Evolutionary conservation across 805 yeast species (phyloP), one percentile per base, ranked within the genome.

Genomic region (Komagataella ulmi): DNA sequence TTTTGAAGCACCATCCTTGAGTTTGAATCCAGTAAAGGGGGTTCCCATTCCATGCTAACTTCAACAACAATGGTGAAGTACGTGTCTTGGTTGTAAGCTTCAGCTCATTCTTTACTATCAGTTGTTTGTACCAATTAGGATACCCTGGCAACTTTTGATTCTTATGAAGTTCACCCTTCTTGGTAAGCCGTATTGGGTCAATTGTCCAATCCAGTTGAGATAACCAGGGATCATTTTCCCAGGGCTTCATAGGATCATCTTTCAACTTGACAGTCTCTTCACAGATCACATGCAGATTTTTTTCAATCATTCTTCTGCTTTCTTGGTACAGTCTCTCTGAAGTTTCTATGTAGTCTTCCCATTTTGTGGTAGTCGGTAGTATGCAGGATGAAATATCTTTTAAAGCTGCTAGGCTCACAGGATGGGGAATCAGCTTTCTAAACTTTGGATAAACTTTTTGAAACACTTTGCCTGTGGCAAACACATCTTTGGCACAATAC

Each of bases 381-480:
- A 90, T 78, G 47, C 86, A 77, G 18, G 83, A 74, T 7, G 89
- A 81, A 60, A 93, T 70, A 52, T 80, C 83, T 56, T 84, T 73
- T 47, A 93, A 68, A 2, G 96, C 97, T 0, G 93, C 90, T 68
- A 90, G 85, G 14, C 95, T 86, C 2, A 91, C 95, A 0, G 99
- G 97, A 65, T 93, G 99, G 0, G 99, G 96, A 47, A 90, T 80
- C 50, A 79, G 75, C 36, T 70, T 59, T 24, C 76, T 64, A 60
- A 87, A 93, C 43, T 70, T 67, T 1, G 96, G 97, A 36, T 81
- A 78, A 0, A 89, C 77, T 53, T 79, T 79, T 53, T 74, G 70
- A 56, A 83, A 82, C 2, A 91, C 88, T 54, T 69, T 68, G 58
- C 75, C 83, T 0, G 99, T 93, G 1, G 83, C 82, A 6, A 69